A percentile compares a stretch with the other conserved stretches of the same genome.
These are phyloP conservation scores for Trametes sp. DNA, from an alignment of 1,284 basidiomycete species.

Conservation along the genomic window DNA sequence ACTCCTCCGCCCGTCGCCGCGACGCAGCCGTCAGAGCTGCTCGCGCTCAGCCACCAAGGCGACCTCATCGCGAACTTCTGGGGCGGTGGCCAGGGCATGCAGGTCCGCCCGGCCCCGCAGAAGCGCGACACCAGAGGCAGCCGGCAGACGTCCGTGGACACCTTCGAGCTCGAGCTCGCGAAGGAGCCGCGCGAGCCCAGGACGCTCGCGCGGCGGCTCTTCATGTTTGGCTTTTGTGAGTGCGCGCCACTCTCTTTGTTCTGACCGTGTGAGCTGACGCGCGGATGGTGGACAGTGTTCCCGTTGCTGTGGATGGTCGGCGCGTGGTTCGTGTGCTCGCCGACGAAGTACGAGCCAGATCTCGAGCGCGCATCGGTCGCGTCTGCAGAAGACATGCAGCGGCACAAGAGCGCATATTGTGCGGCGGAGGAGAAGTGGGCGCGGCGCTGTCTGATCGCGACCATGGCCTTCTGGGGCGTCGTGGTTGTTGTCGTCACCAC, in stretches of 20 bases:
- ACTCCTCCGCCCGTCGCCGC: slow-evolving; percentile 4
- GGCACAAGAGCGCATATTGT: slow-evolving; percentile 17
- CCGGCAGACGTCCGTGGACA: slow-evolving; percentile 10
- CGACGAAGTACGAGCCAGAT: slow-evolving; percentile 20
- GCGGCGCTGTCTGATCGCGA: slow-evolving; percentile 20
- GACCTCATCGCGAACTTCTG: slow-evolving; percentile 31
- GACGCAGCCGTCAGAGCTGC: slow-evolving; percentile 15
- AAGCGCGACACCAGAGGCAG: slow-evolving; percentile 5
- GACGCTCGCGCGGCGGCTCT: slow-evolving; percentile 25
- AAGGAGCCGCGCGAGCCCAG: slow-evolving; percentile 15
- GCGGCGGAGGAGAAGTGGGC: slow-evolving; percentile 26
- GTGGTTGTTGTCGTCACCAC: slow-evolving; percentile 8
- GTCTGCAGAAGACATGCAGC: slow-evolving; percentile 20
- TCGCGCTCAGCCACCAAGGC: slow-evolving; percentile 23
- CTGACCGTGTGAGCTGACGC: neutral
- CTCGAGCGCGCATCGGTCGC: slow-evolving; percentile 18
- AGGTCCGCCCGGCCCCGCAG: neutral
- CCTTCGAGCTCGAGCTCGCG: slow-evolving; percentile 2
- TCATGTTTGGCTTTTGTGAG: slow-evolving; percentile 29
- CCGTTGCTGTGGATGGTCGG: slow-evolving; percentile 27
- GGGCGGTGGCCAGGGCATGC: slow-evolving; percentile 22
- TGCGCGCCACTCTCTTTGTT: neutral
- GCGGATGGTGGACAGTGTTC: slow-evolving; percentile 11
- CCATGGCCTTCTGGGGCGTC: slow-evolving; percentile 6
- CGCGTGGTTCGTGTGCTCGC: slow-evolving; percentile 13